A percentile compares a stretch with the other conserved stretches of the same genome.
Evolutionary conservation across 2,329 filamentous ascomycete species (phyloP).

Genomic region (Davidsoniella eucalypti): DNA sequence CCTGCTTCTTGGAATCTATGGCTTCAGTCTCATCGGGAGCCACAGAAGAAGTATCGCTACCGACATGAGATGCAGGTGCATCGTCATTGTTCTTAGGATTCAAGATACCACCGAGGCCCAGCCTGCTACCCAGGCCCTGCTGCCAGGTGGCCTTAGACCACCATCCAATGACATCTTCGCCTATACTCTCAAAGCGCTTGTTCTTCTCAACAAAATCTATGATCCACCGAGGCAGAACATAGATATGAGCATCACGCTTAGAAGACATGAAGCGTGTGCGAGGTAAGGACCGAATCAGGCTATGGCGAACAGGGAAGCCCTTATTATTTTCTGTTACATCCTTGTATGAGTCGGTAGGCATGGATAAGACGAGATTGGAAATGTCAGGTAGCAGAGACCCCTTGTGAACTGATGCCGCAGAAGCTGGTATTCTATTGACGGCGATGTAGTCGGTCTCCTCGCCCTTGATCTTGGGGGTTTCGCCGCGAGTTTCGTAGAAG

Average conservation of each 20-base stretch:
- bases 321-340: constrained; percentile 65
- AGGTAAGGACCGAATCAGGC: constrained; percentile 57
- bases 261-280: constrained; percentile 66
- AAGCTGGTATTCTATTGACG: constrained; percentile 47
- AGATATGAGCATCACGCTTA: constrained; percentile 83
- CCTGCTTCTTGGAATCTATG: neutral
- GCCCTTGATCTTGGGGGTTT: constrained; percentile 56
- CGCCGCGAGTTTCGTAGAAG: constrained; percentile 73
- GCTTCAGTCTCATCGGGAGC: neutral
- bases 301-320: constrained; percentile 56
- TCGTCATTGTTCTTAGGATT: constrained; percentile 8
- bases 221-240: constrained; percentile 85
- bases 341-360: constrained; percentile 77
- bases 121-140: constrained; percentile 58
- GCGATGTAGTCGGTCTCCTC: constrained; percentile 90
- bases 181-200: constrained; percentile 69
- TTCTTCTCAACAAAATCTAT: constrained; percentile 69
- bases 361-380: constrained; percentile 68
- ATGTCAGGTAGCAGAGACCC: constrained; percentile 51
- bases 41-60: constrained; percentile 8
- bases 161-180: constrained; percentile 84
- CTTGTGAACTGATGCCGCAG: constrained; percentile 38
- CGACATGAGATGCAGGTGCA: constrained; percentile 5
- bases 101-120: constrained; percentile 28
- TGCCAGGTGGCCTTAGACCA: constrained; percentile 96